These are phyloP conservation scores for Phoma sp. DNA, from an alignment of 2,329 filamentous ascomycete species.

Conservation along the genomic window DNA sequence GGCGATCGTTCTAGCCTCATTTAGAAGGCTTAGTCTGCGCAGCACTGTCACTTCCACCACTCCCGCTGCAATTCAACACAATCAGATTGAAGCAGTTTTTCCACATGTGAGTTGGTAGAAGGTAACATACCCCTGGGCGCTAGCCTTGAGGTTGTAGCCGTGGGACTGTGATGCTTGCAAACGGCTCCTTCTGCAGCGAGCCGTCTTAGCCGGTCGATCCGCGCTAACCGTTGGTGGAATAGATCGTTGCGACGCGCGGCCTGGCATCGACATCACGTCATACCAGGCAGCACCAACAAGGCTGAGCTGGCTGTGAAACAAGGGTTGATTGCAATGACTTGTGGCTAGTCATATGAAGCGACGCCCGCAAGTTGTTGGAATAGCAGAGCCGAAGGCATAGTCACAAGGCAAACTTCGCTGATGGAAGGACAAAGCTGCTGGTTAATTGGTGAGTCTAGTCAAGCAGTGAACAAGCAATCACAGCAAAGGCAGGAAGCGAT, in stretches of 20 bases:
- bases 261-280: conserved; percentile 11
- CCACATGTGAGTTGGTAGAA: not conserved
- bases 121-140: not conserved
- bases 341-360: not conserved
- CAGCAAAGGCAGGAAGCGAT: not conserved
- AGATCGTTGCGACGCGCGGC: conserved; percentile 16
- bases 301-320: not conserved
- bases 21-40: not conserved
- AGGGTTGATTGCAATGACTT: not conserved
- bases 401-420: too few relatives aligned
- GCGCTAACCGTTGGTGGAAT: not conserved
- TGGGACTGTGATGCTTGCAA: conserved; percentile 10
- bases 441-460: too few relatives aligned
- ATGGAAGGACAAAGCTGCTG: too few relatives aligned
- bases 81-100: not conserved
- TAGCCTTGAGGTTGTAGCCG: not conserved
- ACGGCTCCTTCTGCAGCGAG: conserved; percentile 7
- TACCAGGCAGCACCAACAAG: not conserved
- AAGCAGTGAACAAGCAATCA: not conserved
- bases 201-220: conserved; percentile 11
- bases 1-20: not conserved
- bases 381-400: too few relatives aligned
- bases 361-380: too few relatives aligned
- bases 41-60: not conserved
- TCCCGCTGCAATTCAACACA: not conserved